Evolutionary conservation across 106 monocot species (phyloP).

Genomic region (Narthecium ossifragum): DNA sequence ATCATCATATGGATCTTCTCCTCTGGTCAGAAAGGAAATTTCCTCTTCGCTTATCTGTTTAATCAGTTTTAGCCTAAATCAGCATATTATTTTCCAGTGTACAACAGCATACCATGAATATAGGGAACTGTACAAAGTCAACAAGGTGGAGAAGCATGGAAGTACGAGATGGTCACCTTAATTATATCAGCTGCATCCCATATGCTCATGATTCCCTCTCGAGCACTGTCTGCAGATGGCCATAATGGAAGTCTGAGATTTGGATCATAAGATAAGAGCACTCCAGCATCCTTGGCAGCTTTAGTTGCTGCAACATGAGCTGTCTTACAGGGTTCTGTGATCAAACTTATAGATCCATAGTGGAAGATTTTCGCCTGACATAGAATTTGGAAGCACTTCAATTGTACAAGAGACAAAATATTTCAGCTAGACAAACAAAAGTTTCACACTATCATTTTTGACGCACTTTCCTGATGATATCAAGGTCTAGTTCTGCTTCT

Average conservation of each 20-base stretch:
- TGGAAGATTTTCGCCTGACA: slow-evolving; percentile 91
- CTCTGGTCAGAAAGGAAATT: slow-evolving; percentile 81
- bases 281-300: slow-evolving; percentile 89
- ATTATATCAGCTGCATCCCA: slow-evolving; percentile 94
- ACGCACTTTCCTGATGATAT: slow-evolving; percentile 75
- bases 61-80: too few relatives aligned
- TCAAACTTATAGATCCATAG: slow-evolving; percentile 97
- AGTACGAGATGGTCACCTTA: slow-evolving; percentile 44
- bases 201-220: slow-evolving; percentile 93
- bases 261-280: slow-evolving; percentile 90
- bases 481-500: slow-evolving; percentile 82
- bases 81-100: too few relatives aligned
- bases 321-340: slow-evolving; percentile 93
- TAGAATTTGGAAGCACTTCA: too few relatives aligned
- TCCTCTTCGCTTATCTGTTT: slow-evolving; percentile 92
- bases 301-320: slow-evolving; percentile 85
- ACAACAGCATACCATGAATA: too few relatives aligned
- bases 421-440: too few relatives aligned
- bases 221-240: slow-evolving; percentile 86
- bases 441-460: too few relatives aligned
- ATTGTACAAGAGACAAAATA: too few relatives aligned
- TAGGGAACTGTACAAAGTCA: too few relatives aligned
- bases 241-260: slow-evolving; percentile 92
- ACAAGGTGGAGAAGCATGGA: not conserved
- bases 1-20: slow-evolving; percentile 91